Conservation (phyloP, 2,329 filamentous ascomycete species). For the Fusarium tanahbumbuense region DNA sequence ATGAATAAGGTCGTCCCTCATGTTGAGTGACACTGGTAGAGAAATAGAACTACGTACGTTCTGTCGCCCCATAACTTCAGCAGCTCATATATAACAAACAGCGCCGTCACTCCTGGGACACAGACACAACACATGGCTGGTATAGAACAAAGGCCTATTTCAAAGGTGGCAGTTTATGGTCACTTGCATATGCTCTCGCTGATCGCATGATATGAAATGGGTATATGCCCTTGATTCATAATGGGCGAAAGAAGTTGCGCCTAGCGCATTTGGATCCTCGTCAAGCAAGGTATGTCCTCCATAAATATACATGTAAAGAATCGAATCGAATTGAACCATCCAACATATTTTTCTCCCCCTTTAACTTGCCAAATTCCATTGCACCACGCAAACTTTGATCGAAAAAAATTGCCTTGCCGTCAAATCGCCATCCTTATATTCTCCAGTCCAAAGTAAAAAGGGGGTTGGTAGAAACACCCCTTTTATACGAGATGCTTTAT, state of each 20-base stretch:
- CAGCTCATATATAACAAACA: not conserved
- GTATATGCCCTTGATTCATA: conserved; percentile 36
- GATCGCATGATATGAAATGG: not conserved
- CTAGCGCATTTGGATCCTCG: conserved; percentile 22
- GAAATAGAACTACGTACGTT: not conserved
- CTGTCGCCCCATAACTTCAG: not conserved
- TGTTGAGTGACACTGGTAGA: not conserved
- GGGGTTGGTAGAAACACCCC: not conserved
- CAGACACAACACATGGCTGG: not conserved
- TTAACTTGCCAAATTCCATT: conserved; percentile 16
- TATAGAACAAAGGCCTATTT: not conserved
- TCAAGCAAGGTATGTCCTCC: conserved; percentile 43
- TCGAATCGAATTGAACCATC: conserved; percentile 41
- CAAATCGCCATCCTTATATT: conserved; percentile 34
- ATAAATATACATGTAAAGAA: conserved; percentile 48
- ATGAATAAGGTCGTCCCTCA: not conserved
- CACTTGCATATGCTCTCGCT: not conserved
- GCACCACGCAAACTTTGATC: conserved; percentile 16
- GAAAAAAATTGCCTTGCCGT: conserved; percentile 19
- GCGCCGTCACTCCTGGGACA: not conserved
- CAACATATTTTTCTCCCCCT: conserved; percentile 29
- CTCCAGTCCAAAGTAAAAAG: conserved; percentile 21
- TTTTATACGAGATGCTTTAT: conserved; percentile 26
- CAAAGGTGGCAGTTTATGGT: not conserved
- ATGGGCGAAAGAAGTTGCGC: conserved; percentile 27